Evolutionary conservation across 2,329 filamentous ascomycete genomes (phyloP).

Genomic region (Fusarium tuaranense): DNA sequence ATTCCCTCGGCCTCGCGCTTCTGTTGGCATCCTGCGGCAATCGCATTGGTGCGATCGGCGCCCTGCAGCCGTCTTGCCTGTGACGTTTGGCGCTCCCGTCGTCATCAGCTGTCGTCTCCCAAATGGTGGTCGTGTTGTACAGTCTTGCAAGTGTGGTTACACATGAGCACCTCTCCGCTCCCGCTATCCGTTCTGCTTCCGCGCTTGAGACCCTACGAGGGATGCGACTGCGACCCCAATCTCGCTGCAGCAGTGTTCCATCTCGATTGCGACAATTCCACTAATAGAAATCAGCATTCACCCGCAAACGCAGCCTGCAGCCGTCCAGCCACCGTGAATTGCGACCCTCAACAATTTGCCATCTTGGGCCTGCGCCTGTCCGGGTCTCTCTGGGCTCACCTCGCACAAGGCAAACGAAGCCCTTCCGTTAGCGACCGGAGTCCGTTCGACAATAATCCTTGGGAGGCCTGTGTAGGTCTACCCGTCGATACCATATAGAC

Average conservation of each 20-base stretch:
- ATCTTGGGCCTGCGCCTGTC: slow-evolving; percentile 28
- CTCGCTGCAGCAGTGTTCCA: slow-evolving; percentile 19
- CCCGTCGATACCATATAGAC: slow-evolving; percentile 38
- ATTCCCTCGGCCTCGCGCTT: slow-evolving; percentile 11
- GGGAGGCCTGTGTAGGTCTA: slow-evolving; percentile 40
- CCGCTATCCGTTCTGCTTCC: slow-evolving; percentile 35
- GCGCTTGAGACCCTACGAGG: slow-evolving; percentile 21
- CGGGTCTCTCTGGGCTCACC: slow-evolving; percentile 29
- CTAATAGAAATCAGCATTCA: slow-evolving; percentile 42
- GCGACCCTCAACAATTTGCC: slow-evolving; percentile 23
- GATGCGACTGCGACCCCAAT: slow-evolving; percentile 28
- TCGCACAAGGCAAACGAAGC: slow-evolving; percentile 34
- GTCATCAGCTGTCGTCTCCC: slow-evolving; percentile 28
- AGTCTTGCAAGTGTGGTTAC: slow-evolving; percentile 38
- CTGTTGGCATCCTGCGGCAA: slow-evolving; percentile 19
- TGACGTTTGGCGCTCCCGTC: slow-evolving; percentile 37
- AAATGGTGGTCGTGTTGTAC: slow-evolving; percentile 32
- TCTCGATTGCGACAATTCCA: slow-evolving; percentile 27
- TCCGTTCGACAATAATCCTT: slow-evolving; percentile 24
- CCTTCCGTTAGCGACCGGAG: slow-evolving; percentile 25
- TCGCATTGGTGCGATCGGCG: slow-evolving; percentile 36
- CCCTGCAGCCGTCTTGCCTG: slow-evolving; percentile 17
- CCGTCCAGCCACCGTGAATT: slow-evolving; percentile 32
- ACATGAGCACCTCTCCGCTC: slow-evolving; percentile 40
- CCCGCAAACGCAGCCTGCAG: slow-evolving; percentile 20